These are phyloP conservation scores for Vachellia collinsii DNA, from an alignment of 306 rosid species.

Conservation along the genomic window DNA sequence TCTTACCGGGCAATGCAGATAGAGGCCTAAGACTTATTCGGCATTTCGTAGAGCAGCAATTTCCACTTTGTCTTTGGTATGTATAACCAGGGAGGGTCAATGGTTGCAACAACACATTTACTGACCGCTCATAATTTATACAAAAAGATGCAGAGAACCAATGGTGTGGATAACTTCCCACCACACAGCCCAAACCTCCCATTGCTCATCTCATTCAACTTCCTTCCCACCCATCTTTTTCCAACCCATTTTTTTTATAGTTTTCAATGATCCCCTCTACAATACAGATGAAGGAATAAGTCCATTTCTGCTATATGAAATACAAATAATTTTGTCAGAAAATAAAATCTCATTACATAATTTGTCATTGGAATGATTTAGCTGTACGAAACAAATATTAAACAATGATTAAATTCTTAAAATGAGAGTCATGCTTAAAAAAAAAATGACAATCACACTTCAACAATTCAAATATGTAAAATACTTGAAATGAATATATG, in stretches of 20 bases:
- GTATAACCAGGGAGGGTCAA: constrained; percentile 6
- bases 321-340: no score
- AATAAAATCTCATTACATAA: no score
- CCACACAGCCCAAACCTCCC: constrained; percentile 50
- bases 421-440: no score
- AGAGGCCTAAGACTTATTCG: constrained; percentile 17
- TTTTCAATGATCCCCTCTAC: background rate
- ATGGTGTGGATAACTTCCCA: constrained; percentile 38
- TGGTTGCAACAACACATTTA: background rate
- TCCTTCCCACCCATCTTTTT: background rate
- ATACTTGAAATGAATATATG: no score
- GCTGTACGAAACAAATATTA: no score
- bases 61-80: background rate
- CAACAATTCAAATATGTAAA: no score
- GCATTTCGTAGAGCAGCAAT: constrained; percentile 27
- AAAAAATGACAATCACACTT: no score
- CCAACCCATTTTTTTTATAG: background rate
- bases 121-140: constrained; percentile 24
- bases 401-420: no score
- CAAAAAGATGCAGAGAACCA: constrained; percentile 36
- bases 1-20: constrained; percentile 37
- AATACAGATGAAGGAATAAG: no score
- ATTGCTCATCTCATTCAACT: constrained; percentile 34
- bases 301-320: no score
- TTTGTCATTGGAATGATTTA: no score